Base-by-base conservation (phyloP, 2,329 filamentous ascomycete genomes). In the Pseudopithomyces chartarum region DNA sequence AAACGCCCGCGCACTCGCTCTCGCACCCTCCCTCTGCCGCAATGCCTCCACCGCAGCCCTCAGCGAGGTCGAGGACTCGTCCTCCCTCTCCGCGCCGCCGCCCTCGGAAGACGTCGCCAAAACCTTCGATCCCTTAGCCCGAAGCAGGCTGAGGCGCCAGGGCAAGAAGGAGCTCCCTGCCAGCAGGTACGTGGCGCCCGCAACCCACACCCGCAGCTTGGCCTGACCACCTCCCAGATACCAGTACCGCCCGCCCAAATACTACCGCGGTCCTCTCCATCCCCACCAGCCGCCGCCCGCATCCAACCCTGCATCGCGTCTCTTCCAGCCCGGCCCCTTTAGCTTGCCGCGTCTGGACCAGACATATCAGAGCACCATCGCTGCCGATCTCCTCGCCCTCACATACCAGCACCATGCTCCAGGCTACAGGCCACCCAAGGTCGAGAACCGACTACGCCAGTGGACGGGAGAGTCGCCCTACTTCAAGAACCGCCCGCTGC, bases 391-490 rank as follows among this genome's bases (percentile, higher is more conserved):
- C 67, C 87, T 98, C 81, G 90, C 92, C 45, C 84, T 99, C 70
- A 87, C 90, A 66, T 99, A 99, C 80, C 85, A 86, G 54, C 95
- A 99, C 81, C 86, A 81, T 51, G 90, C 92, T 1, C 93, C 93
- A 0, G 93, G 92, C 57, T 90, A 89, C 80, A 73, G 82, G 74
- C 75, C 81, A 11, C 79, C 83, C 17, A 83, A 83, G 70, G 76
- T 80, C 4, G 78, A 81, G 2, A 86, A 91, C 58, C 87, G 91
- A 60, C 80, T 98, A 66, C 87, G 95, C 55, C 80, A 85, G 67
- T 99, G 95, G 95, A 90, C 94, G 58, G 93, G 89, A 67, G 90
- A 89, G 51, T 96, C 91, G 7, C 95, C 94, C 2, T 99, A 99
- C 80, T 93, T 93, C 82, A 91, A 92, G 80, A 96, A 96, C 78